Conservation (phyloP, 306 rosid genomes). For the Senna tora region DNA sequence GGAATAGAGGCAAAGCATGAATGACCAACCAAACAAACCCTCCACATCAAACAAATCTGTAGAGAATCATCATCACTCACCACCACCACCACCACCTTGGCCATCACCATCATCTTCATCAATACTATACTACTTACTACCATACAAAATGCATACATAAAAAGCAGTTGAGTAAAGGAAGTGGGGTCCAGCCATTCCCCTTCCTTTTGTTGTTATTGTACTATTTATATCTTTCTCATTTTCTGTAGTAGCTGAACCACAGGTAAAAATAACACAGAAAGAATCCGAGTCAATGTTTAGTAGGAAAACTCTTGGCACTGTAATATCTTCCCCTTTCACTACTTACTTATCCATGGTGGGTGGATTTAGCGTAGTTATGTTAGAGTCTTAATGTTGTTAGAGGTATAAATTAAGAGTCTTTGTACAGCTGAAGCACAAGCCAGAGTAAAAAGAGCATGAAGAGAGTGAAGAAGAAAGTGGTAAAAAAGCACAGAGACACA, state of each 20-base stretch:
- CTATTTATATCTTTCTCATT: constrained; percentile 51
- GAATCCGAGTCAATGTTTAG: constrained; percentile 46
- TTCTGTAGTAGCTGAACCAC: constrained; percentile 77
- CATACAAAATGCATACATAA: constrained; percentile 86
- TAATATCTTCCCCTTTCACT: constrained; percentile 44
- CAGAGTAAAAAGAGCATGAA: constrained; percentile 11
- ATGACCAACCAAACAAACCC: constrained; percentile 42
- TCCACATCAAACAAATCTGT: constrained; percentile 48
- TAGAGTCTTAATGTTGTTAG: constrained; percentile 40
- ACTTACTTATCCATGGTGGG: constrained; percentile 38
- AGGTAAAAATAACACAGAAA: constrained; percentile 52
- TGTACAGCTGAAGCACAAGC: constrained; percentile 65
- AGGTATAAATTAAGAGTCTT: constrained; percentile 54
- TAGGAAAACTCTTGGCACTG: constrained; percentile 49
- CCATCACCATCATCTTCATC: constrained; percentile 43
- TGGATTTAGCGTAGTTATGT: constrained; percentile 42
- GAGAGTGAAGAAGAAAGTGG: constrained; percentile 33
- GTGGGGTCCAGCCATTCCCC: constrained; percentile 61
- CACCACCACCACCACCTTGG: constrained; percentile 23
- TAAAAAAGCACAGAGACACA: constrained; percentile 38
- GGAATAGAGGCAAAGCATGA: constrained; percentile 56
- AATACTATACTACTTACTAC: constrained; percentile 75
- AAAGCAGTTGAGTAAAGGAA: constrained; percentile 64
- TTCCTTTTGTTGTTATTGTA: constrained; percentile 56
- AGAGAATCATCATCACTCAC: constrained; percentile 55